Conservation (phyloP, 805 yeast genomes). For the Cephaloascus albidus region DNA sequence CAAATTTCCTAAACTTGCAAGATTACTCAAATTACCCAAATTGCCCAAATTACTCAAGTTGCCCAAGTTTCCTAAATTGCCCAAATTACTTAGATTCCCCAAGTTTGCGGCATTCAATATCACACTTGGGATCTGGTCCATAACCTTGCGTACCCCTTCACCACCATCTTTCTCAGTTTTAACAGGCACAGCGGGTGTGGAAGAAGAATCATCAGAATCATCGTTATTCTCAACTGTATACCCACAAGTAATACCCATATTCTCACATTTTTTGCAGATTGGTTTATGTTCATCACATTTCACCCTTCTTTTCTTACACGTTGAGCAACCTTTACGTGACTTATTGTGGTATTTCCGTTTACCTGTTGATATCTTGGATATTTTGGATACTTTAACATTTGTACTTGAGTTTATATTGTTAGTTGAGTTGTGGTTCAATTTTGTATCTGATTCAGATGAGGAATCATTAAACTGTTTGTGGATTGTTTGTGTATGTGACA, state of each 20-base stretch:
- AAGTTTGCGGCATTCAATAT: background rate
- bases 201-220: background rate
- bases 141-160: too few relatives aligned
- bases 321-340: conserved; percentile 80
- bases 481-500: too few relatives aligned
- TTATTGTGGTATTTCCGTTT: conserved; percentile 86
- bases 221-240: conserved; percentile 26
- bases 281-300: conserved; percentile 90
- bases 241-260: conserved; percentile 72
- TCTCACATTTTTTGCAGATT: conserved; percentile 65
- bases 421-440: too few relatives aligned
- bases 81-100: background rate
- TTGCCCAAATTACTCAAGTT: background rate
- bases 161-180: too few relatives aligned
- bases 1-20: background rate
- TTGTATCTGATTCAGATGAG: too few relatives aligned
- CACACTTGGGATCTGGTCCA: background rate
- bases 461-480: too few relatives aligned
- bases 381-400: background rate
- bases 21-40: background rate
- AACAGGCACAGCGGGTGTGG: background rate
- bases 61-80: background rate
- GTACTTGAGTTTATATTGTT: too few relatives aligned
- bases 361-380: conserved; percentile 32
- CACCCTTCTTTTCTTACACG: conserved; percentile 83